Base-by-base conservation (phyloP, 305 asterid species). In the Fraxinus sp. region DNA sequence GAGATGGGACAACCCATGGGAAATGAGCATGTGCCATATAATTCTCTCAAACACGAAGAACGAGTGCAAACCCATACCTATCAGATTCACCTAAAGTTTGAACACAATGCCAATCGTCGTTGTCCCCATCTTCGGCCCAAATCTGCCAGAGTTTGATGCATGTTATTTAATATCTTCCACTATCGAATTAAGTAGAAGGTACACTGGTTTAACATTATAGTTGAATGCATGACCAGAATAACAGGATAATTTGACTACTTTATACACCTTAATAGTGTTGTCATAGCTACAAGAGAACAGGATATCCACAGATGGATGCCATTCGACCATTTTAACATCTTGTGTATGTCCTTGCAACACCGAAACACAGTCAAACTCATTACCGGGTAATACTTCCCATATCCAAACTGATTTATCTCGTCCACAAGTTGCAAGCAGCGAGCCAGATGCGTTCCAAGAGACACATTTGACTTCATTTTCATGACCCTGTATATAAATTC, bases 391-490 rank as follows among this genome's bases (percentile, higher is more conserved):
- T 68, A 91, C 90, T 86, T 93, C 98, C 98, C 98, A 96, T 81
- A 96, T 92, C 98, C 98, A 93, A 36, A 96, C 98, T 24, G 98
- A 87, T 88, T 94, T 96, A 84, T 96, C 99, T 80, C 98, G 89
- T 71, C 98, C 97, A 86, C 99, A 96, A 66, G 98, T 94, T 44
- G 98, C 98, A 22, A 96, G 91, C 86, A 95, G 86, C 10, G 95
- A 80, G 32, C 98, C 97, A 0, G 92, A 86, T 39, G 91, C 92
- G 86, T 92, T 94, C 98, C 98, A 96, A 3, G 95, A 89, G 78
- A 91, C 90, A 76, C 95, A 85, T 89, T 94, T 96, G 68, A 96
- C 98, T 92, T 93, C 99, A 83, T 92, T 96, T 88, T 96, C 98
- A 77, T 96, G 99, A 83, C 98, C 98, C 97, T 95, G 79, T 7